Evolutionary conservation across 2,329 filamentous ascomycete species (phyloP).

Genomic region (Daldinia eschscholtzii): DNA sequence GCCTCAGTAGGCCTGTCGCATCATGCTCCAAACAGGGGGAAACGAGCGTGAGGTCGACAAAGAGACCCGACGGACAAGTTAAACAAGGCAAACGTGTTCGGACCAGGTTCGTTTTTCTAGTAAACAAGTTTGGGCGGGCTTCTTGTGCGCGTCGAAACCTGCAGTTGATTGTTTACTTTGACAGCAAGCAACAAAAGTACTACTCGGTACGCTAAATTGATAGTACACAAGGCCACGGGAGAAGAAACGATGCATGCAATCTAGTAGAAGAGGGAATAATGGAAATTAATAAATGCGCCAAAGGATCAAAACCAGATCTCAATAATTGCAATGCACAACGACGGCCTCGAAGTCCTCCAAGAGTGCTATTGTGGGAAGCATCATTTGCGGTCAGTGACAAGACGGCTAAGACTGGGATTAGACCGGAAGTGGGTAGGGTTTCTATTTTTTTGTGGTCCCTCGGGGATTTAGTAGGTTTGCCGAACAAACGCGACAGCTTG

Average conservation of each 20-base stretch:
- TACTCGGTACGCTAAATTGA: constrained; percentile 13
- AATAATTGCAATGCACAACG: constrained; percentile 23
- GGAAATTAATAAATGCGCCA: constrained; percentile 30
- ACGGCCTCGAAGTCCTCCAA: constrained; percentile 28
- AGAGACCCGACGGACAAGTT: constrained; percentile 32
- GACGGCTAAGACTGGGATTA: constrained; percentile 34
- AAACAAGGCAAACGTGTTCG: constrained; percentile 25
- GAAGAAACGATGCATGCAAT: constrained; percentile 17
- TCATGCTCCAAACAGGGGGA: constrained; percentile 50
- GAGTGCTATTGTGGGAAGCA: constrained; percentile 21
- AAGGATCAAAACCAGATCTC: constrained; percentile 14
- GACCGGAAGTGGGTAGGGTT: constrained; percentile 37
- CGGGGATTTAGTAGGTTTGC: constrained; percentile 35
- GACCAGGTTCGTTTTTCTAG: constrained; percentile 20
- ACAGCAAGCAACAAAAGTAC: constrained; percentile 15
- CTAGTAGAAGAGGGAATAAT: constrained; percentile 5
- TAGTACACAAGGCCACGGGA: constrained; percentile 16
- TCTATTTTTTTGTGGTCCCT: constrained; percentile 29
- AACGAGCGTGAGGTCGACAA: constrained; percentile 38
- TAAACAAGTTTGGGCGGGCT: constrained; percentile 37
- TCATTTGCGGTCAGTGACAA: constrained; percentile 41
- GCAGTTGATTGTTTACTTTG: constrained; percentile 45
- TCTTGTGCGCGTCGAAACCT: constrained; percentile 43
- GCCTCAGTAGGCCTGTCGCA: constrained; percentile 58
- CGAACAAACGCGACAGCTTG: constrained; percentile 35